These are phyloP conservation scores for Cadophora malorum DNA, from an alignment of 2,329 filamentous ascomycete genomes.

Conservation along the genomic window DNA sequence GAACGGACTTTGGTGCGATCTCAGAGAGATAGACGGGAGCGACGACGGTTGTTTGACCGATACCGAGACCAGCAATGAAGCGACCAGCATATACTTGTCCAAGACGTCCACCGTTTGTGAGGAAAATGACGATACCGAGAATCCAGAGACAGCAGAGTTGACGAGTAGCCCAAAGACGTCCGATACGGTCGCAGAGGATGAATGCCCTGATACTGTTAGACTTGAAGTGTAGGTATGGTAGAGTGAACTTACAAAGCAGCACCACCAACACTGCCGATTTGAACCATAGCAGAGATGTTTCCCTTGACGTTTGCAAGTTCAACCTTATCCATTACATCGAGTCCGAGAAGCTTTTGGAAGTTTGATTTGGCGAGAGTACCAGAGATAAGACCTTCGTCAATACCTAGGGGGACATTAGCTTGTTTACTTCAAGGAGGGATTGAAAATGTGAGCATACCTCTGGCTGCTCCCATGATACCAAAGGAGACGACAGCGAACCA, in stretches of 20 bases:
- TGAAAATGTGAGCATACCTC: conserved; percentile 52
- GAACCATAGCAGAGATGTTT: conserved; percentile 58
- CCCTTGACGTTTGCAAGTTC: conserved; percentile 72
- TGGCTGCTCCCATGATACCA: conserved; percentile 76
- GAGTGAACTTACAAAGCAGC: conserved; percentile 60
- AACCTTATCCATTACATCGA: conserved; percentile 57
- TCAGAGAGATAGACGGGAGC: conserved; percentile 77
- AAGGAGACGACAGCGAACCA: conserved; percentile 78
- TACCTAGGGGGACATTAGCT: conserved; percentile 13
- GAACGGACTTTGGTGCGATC: conserved; percentile 70
- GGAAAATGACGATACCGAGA: conserved; percentile 63
- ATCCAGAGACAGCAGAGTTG: conserved; percentile 64
- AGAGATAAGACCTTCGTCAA: conserved; percentile 79
- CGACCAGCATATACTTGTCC: conserved; percentile 67
- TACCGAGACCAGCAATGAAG: conserved; percentile 68
- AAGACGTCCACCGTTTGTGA: conserved; percentile 60
- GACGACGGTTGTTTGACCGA: conserved; percentile 71
- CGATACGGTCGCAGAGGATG: conserved; percentile 63
- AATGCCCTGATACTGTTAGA: conserved; percentile 50
- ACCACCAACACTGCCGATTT: conserved; percentile 48
- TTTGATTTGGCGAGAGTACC: conserved; percentile 72
- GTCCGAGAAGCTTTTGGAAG: conserved; percentile 66
- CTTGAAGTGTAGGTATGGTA: not conserved
- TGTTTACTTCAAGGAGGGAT: not conserved
- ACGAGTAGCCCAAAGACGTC: conserved; percentile 67